A percentile compares a stretch with the other conserved stretches of the same genome.
Evolutionary conservation across 352 stramenopile species (phyloP).

Genomic region (Peronosclerospora sorghi): DNA sequence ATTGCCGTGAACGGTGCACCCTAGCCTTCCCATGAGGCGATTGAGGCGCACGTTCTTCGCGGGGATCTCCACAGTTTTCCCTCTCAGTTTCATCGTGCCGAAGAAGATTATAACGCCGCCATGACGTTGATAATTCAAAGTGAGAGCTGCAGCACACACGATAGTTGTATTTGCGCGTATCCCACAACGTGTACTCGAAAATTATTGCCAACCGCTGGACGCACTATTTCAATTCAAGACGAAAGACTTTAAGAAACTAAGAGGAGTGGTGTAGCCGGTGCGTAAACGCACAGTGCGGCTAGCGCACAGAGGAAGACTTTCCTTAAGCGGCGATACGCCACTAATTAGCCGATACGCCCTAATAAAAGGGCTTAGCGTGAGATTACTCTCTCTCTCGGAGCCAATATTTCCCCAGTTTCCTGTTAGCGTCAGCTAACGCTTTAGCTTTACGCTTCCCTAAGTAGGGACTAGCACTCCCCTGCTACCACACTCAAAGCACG

Average conservation of each 20-base stretch:
- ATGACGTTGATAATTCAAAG: constrained; percentile 5
- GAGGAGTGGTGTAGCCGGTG: no score
- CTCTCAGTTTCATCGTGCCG: constrained; percentile 25
- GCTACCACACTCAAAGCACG: no score
- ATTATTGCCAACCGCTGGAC: constrained; percentile 40
- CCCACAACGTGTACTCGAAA: constrained; percentile 29
- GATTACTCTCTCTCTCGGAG: no score
- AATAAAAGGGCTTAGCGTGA: no score
- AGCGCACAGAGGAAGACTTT: no score
- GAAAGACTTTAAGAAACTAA: constrained; percentile 33
- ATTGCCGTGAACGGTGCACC: constrained; percentile 28
- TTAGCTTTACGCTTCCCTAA: no score
- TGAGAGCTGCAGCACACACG: background rate
- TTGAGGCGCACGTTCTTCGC: constrained; percentile 36
- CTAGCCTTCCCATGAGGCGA: constrained; percentile 9
- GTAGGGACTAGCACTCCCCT: no score
- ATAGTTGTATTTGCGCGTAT: constrained; percentile 1
- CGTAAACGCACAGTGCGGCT: no score
- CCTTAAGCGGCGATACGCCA: no score
- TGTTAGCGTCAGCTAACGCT: no score
- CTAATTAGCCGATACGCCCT: no score
- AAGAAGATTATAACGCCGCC: constrained; percentile 32
- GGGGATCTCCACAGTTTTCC: constrained; percentile 45
- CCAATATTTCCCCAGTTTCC: no score
- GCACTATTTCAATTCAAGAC: constrained; percentile 29